Evolutionary conservation across 495 filamentous ascomycete genomes (phyloP), one percentile per base, ranked within the genome.

Genomic region (Apodospora peruviana): DNA sequence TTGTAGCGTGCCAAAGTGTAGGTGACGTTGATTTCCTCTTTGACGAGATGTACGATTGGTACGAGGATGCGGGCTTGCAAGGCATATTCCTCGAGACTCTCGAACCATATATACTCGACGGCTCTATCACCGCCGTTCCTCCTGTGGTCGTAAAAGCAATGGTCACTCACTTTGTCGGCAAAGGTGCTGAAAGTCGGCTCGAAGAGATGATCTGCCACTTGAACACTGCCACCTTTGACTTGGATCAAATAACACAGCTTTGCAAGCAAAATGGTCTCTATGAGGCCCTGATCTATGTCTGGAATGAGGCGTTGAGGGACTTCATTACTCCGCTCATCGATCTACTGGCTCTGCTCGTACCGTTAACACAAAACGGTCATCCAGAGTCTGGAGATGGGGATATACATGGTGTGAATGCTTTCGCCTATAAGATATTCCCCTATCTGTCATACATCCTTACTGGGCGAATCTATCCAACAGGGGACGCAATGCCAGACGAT

Each of bases 131-230:
- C 11, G 76, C 77, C 5, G 68, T 96, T 14, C 94, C 93, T 27
- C 90, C 93, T 2, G 79, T 76, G 4, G 86, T 91, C 16, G 79
- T 96, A 43, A 96, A 98, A 61, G 81, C 85, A 43, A 76, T 97
- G 55, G 86, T 96, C 25, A 75, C 76, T 9, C 81, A 93, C 59
- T 96, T 85, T 60, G 83, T 88, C 14, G 77, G 68, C 35, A 83
- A 80, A 52, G 85, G 86, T 29, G 76, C 80, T 42, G 82, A 87
- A 53, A 78, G 76, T 47, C 79, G 84, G 12, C 70, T 98, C n/a
- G 94, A 98, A 67, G 91, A 96, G 63, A 84, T 97, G 60, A 85
- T 98, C 18, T 97, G 94, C 55, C 82, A 90, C 42, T 82, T 98
- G 67, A 87, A 95, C 57, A 91, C 93, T 0, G 71, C 78, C 8